phyloP scores from a whole-genome alignment of 345 rosid species.

The Carallia pectinifolia region DNA sequence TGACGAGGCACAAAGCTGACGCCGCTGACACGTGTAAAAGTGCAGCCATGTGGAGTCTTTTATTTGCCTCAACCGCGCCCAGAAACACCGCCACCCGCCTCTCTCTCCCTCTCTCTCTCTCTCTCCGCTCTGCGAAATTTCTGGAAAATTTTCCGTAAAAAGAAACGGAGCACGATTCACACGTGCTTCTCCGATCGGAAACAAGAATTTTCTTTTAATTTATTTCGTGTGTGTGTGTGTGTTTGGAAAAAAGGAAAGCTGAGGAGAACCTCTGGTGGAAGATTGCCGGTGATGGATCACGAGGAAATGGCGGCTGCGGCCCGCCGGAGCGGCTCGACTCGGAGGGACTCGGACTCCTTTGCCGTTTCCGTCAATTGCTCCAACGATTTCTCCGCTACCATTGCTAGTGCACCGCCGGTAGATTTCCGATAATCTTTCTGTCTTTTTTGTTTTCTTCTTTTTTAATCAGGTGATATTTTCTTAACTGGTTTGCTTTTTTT shows the following conservation, averaged over 20 bases:
- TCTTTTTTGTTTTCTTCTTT: neutral
- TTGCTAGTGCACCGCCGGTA: constrained; percentile 33
- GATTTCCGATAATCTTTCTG: neutral
- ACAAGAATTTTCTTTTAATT: no score
- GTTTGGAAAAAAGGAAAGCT: neutral
- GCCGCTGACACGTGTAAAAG: constrained; percentile 59
- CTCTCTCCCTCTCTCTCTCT: neutral
- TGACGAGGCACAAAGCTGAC: constrained; percentile 40
- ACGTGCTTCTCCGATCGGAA: constrained; percentile 7
- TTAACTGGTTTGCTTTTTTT: no score
- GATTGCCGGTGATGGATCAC: constrained; percentile 33
- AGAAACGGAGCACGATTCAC: neutral
- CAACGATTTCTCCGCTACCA: constrained; percentile 8
- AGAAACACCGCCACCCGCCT: constrained; percentile 6
- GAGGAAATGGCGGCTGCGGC: constrained; percentile 1
- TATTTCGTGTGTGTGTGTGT: no score
- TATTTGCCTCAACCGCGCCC: constrained; percentile 12
- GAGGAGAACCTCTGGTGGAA: constrained; percentile 20
- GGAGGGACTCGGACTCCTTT: constrained; percentile 40
- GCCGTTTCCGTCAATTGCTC: constrained; percentile 35
- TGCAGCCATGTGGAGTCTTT: constrained; percentile 56
- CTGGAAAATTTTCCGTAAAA: neutral
- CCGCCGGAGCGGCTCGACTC: constrained; percentile 32
- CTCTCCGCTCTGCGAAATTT: neutral
- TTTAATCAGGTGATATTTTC: no score